These are phyloP conservation scores for Leccinum rimulosum DNA, from an alignment of 768 basidiomycete species.

Conservation along the genomic window DNA sequence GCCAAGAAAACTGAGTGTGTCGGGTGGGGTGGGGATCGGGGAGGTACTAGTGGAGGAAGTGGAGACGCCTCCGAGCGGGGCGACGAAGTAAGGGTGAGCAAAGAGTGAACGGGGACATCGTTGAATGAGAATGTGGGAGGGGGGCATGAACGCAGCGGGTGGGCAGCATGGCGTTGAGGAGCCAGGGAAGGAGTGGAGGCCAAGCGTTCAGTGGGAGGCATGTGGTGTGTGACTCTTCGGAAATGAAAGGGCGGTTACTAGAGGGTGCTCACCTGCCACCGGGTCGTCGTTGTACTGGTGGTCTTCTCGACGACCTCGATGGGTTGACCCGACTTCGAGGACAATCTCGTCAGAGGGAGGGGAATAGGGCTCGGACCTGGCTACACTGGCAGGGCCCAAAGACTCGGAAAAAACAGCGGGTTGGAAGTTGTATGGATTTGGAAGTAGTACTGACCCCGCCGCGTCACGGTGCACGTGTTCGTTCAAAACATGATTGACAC, in stretches of 20 bases:
- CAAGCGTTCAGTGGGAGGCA: slow-evolving; percentile 6
- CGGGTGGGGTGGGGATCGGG: slow-evolving; percentile 18
- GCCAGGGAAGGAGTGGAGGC: not conserved
- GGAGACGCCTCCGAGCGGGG: slow-evolving; percentile 36
- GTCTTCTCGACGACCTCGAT: slow-evolving; percentile 93
- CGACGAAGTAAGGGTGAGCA: slow-evolving; percentile 27
- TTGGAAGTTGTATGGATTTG: too few relatives aligned
- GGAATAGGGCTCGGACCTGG: too few relatives aligned
- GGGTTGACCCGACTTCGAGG: slow-evolving; percentile 76
- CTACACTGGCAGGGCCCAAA: too few relatives aligned
- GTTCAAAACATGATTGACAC: too few relatives aligned
- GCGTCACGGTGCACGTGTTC: too few relatives aligned
- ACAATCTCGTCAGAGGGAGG: slow-evolving; percentile 67
- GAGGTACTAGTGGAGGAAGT: slow-evolving; percentile 24
- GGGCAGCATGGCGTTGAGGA: slow-evolving; percentile 6
- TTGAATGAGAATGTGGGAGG: slow-evolving; percentile 16
- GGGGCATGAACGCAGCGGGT: slow-evolving; percentile 5
- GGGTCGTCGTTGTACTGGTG: slow-evolving; percentile 80
- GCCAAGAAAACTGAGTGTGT: slow-evolving; percentile 41
- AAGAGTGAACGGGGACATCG: slow-evolving; percentile 25
- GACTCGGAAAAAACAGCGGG: too few relatives aligned
- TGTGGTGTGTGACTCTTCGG: not conserved
- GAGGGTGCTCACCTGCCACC: slow-evolving; percentile 72
- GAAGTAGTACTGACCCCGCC: too few relatives aligned
- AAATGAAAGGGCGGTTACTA: slow-evolving; percentile 5